Conservation (phyloP, 2,329 filamentous ascomycete species). For the Exophiala phaeomuriformis region DNA sequence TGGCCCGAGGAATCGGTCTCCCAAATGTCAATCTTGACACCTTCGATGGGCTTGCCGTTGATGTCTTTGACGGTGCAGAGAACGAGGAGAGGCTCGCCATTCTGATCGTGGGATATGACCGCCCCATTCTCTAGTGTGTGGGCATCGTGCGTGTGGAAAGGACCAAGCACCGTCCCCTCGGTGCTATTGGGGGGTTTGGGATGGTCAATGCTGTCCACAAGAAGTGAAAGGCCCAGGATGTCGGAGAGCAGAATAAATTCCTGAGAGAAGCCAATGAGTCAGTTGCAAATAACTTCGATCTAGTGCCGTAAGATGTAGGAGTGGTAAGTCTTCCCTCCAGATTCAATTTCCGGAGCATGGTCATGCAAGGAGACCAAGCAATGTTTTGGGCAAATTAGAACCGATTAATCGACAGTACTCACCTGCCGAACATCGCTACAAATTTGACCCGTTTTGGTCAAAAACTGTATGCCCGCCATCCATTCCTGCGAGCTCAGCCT, state of each 20-base stretch:
- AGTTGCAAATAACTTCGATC: no score
- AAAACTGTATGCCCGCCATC: conserved; percentile 65
- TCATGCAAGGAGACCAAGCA: neutral
- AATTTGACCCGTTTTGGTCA: conserved; percentile 66
- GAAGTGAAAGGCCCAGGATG: conserved; percentile 67
- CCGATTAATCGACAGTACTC: conserved; percentile 25
- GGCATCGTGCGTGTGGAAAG: conserved; percentile 77
- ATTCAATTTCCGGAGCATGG: no score
- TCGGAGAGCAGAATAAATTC: conserved; percentile 80
- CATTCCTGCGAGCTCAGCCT: conserved; percentile 69
- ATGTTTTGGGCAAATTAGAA: neutral
- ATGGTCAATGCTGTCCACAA: conserved; percentile 77
- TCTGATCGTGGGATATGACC: conserved; percentile 59
- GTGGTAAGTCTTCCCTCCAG: no score
- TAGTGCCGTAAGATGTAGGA: no score
- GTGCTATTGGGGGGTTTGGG: conserved; percentile 64
- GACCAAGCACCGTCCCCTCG: conserved; percentile 72
- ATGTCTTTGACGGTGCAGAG: conserved; percentile 66
- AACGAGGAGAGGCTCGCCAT: conserved; percentile 63
- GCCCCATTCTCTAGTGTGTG: conserved; percentile 48
- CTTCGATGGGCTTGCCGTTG: conserved; percentile 53
- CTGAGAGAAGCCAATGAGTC: conserved; percentile 31
- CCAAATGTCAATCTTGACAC: conserved; percentile 73
- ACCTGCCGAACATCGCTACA: conserved; percentile 67
- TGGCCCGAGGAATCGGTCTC: conserved; percentile 73